A percentile compares a stretch with the other conserved stretches of the same genome.
phyloP scores from a whole-genome alignment of 306 rosid genomes.

The barrel medic (Medicago truncatula) region MtrunA17r5.0-ANR NC_053047.1:1917001-1917500 shows the following conservation, averaged over 20 bases:
- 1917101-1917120: not conserved
- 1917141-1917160: no score
- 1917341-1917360: not conserved
- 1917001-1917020: not conserved
- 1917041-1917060: no score
- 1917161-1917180: no score
- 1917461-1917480: slow-evolving; percentile 38
- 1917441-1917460: slow-evolving; percentile 33
- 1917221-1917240: not conserved
- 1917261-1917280: no score
- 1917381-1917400: not conserved
- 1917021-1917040: no score
- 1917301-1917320: not conserved
- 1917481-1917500: slow-evolving; percentile 68
- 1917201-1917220: not conserved
- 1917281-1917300: not conserved
- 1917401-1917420: slow-evolving; percentile 32
- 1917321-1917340: not conserved
- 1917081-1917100: not conserved
- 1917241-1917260: no score
- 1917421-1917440: slow-evolving; percentile 34
- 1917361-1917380: not conserved
- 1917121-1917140: no score
- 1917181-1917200: not conserved
- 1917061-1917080: not conserved